Conservation (phyloP, 2,329 filamentous ascomycete genomes). For the Chrysoporthe cubensis region DNA sequence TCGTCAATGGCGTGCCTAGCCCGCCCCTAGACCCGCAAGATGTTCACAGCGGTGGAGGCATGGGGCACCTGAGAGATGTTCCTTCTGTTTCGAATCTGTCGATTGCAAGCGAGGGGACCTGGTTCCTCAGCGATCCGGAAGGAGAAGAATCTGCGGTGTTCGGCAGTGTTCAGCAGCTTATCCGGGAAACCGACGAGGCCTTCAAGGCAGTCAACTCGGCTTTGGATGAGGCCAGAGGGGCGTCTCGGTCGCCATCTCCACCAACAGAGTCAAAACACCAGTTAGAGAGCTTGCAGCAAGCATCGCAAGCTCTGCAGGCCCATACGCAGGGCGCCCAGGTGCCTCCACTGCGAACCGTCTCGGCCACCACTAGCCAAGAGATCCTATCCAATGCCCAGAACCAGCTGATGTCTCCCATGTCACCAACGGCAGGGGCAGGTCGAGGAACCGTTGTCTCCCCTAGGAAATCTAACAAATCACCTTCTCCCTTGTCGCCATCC, state of each 20-base stretch:
- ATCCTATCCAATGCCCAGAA: constrained; percentile 1
- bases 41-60: constrained; percentile 3
- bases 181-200: constrained; percentile 54
- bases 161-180: constrained; percentile 49
- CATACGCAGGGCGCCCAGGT: constrained; percentile 13
- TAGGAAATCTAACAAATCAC: constrained; percentile 18
- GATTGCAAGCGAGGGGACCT: constrained; percentile 16
- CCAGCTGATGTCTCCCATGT: constrained; percentile 20
- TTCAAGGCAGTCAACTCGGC: constrained; percentile 51
- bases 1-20: constrained; percentile 20
- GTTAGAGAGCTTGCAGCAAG: constrained; percentile 21
- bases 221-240: constrained; percentile 43
- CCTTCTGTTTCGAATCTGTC: constrained; percentile 14
- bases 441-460: constrained; percentile 15
- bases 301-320: constrained; percentile 17
- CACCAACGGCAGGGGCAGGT: constrained; percentile 19
- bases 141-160: constrained; percentile 34
- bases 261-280: constrained; percentile 15
- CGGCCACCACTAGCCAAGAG: constrained; percentile 3
- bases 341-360: constrained; percentile 16
- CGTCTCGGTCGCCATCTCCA: constrained; percentile 31
- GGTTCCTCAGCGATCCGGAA: constrained; percentile 11
- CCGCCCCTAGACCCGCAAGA: constrained; percentile 16
- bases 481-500: constrained; percentile 14
- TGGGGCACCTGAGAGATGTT: constrained; percentile 1